Evolutionary conservation across 1,139 yeast species (phyloP).

Genomic region (Arxiozyma telluris): DNA sequence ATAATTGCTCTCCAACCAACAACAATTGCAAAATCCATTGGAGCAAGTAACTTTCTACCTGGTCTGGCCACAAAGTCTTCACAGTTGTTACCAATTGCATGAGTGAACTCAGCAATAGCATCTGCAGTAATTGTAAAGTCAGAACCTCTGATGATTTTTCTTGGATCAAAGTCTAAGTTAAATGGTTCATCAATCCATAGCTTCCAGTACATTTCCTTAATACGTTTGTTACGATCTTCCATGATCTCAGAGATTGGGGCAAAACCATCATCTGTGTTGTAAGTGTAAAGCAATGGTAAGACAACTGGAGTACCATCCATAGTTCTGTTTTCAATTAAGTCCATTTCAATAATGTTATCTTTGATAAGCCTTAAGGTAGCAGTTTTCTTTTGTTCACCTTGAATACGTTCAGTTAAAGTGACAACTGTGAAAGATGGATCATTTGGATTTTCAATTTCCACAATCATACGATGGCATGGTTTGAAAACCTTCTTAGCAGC

Average conservation of each 20-base stretch:
- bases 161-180: slow-evolving; percentile 55
- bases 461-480: slow-evolving; percentile 51
- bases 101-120: slow-evolving; percentile 86
- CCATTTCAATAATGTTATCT: slow-evolving; percentile 46
- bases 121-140: slow-evolving; percentile 60
- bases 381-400: slow-evolving; percentile 64
- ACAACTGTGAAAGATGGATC: slow-evolving; percentile 50
- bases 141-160: slow-evolving; percentile 56
- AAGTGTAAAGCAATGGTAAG: slow-evolving; percentile 68
- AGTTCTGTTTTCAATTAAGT: slow-evolving; percentile 83
- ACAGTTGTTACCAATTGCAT: slow-evolving; percentile 94
- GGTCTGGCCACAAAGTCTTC: slow-evolving; percentile 90
- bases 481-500: slow-evolving; percentile 72
- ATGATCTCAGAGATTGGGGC: slow-evolving; percentile 90
- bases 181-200: slow-evolving; percentile 85
- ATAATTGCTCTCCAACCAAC: slow-evolving; percentile 98
- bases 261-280: slow-evolving; percentile 78
- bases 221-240: slow-evolving; percentile 85
- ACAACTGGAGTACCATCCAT: slow-evolving; percentile 66
- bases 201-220: slow-evolving; percentile 95
- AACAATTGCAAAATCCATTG: slow-evolving; percentile 98
- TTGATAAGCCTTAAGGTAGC: slow-evolving; percentile 50
- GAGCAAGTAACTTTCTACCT: slow-evolving; percentile 80
- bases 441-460: slow-evolving; percentile 49
- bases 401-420: slow-evolving; percentile 58